Base-by-base conservation (phyloP, 2,329 filamentous ascomycete species). In the Diaporthe caulivora region DNA sequence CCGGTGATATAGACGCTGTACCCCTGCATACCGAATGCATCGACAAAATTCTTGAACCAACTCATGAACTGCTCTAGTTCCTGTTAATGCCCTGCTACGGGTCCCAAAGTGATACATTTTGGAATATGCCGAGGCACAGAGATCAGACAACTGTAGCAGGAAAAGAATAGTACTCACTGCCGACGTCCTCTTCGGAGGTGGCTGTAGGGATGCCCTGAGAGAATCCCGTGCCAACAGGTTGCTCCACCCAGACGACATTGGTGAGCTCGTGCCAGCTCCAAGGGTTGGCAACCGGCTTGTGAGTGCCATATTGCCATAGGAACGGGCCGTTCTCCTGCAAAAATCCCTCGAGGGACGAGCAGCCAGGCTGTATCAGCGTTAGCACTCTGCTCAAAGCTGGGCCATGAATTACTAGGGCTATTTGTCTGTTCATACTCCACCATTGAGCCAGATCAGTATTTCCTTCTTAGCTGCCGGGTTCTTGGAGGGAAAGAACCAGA, bases 321-420 rank as follows among this genome's bases (percentile, higher is more conserved):
- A 94, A 92, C 0, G 93, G 92, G 0, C 94, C 93, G 77, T 95
- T 95, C 77, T 96, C 94, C 67, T 94, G 92, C 13, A 96, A 80
- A 1, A 95, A 84, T 10, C 92, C 93, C 76, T 91, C 87, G 9
- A 94, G 86, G 1, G 91, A 93, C 42, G 85, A 86, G 77, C 87
- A 90, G 31, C 87, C 88, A n/a, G 88, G 88, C 86, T 88, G 5
- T 40, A 10, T 40, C 6, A 15, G 18, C 8, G 24, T 67, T 18
- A 67, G 62, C n/a, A 40, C 15, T 18, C 29, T 49, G 26, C 29
- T 34, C 21, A 34, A 24, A 29, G 42, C 47, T 67, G 31, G 15
- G 4, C 37, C n/a, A 18, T 1, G 31, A 7, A 29, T 11, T 4
- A 53, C 9, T 21, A 17, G 47, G 62, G 31, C 26, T 65, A 1